Conservation (phyloP, 495 filamentous ascomycete genomes). For the Podospora comata region DNA sequence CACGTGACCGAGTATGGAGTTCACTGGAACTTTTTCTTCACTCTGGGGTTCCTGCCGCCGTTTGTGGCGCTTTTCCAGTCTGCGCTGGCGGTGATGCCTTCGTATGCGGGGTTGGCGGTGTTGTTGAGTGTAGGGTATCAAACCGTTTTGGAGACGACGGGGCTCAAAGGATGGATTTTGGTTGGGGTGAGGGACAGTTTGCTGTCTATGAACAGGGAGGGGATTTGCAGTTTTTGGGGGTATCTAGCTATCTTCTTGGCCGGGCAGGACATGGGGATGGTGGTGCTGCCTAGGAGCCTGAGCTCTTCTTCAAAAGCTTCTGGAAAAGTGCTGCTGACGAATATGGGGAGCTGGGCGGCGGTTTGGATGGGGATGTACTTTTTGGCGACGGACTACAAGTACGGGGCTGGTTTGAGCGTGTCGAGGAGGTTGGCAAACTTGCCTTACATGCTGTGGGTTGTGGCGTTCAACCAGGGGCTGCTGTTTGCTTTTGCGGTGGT, state of each 20-base stretch:
- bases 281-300: slow-evolving; percentile 64
- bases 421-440: slow-evolving; percentile 90
- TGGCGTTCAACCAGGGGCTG: slow-evolving; percentile 80
- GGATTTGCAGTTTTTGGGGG: slow-evolving; percentile 86
- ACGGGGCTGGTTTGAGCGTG: slow-evolving; percentile 69
- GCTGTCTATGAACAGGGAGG: slow-evolving; percentile 87
- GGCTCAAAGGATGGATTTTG: slow-evolving; percentile 78
- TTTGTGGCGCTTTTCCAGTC: slow-evolving; percentile 85
- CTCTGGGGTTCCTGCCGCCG: slow-evolving; percentile 80
- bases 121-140: slow-evolving; percentile 66
- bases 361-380: slow-evolving; percentile 68
- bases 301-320: slow-evolving; percentile 28
- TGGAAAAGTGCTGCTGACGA: slow-evolving; percentile 56
- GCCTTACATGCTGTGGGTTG: slow-evolving; percentile 89
- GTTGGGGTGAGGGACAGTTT: slow-evolving; percentile 74
- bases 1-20: slow-evolving; percentile 98
- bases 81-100: slow-evolving; percentile 57
- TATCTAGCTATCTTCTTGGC: slow-evolving; percentile 94
- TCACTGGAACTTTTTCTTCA: slow-evolving; percentile 99
- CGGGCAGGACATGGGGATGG: slow-evolving; percentile 77
- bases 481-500: slow-evolving; percentile 71
- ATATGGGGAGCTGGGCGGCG: slow-evolving; percentile 55
- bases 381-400: slow-evolving; percentile 60
- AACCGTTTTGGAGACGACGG: slow-evolving; percentile 67
- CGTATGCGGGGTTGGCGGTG: slow-evolving; percentile 68